Conservation (phyloP, 2,329 filamentous ascomycete genomes). For the Falciphora oryzae region DNA sequence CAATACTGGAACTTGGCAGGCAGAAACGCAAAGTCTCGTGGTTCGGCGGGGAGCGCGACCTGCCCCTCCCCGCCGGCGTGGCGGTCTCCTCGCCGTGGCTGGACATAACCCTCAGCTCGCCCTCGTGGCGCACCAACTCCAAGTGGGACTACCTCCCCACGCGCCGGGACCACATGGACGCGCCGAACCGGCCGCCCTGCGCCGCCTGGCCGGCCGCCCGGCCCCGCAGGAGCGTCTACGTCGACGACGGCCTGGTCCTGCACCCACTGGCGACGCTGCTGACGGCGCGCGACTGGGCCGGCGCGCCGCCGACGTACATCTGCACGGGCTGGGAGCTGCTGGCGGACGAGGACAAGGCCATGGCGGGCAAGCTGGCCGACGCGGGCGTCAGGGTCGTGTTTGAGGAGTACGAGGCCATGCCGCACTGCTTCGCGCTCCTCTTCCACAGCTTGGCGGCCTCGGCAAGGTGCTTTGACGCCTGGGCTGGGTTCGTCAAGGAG, state of each 20-base stretch:
- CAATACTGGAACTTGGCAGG: conserved; percentile 57
- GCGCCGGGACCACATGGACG: conserved; percentile 22
- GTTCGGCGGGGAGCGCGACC: conserved; percentile 49
- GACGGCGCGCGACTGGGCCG: conserved; percentile 52
- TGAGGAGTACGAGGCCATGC: conserved; percentile 75
- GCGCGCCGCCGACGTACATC: conserved; percentile 61
- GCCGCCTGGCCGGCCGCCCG: conserved; percentile 51
- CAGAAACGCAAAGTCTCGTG: conserved; percentile 46
- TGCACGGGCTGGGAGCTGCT: conserved; percentile 67
- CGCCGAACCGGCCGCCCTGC: conserved; percentile 35
- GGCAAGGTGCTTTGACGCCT: conserved; percentile 46
- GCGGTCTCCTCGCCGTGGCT: conserved; percentile 63
- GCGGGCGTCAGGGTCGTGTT: conserved; percentile 59
- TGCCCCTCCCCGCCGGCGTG: conserved; percentile 63
- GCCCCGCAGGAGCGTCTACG: conserved; percentile 48
- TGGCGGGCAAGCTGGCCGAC: conserved; percentile 48
- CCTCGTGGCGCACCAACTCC: conserved; percentile 44
- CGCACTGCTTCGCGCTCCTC: conserved; percentile 64
- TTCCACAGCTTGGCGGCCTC: conserved; percentile 41
- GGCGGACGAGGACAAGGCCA: conserved; percentile 57
- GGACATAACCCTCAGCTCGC: conserved; percentile 61
- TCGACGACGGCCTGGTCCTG: conserved; percentile 44
- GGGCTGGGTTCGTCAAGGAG: conserved; percentile 49
- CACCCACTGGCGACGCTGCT: conserved; percentile 67
- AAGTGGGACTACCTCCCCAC: conserved; percentile 60